Percentiles rank a stretch among this genome's conserved stretches.
Conservation (phyloP, 1,284 basidiomycete species). For the Ceratobasidium sp. region DNA sequence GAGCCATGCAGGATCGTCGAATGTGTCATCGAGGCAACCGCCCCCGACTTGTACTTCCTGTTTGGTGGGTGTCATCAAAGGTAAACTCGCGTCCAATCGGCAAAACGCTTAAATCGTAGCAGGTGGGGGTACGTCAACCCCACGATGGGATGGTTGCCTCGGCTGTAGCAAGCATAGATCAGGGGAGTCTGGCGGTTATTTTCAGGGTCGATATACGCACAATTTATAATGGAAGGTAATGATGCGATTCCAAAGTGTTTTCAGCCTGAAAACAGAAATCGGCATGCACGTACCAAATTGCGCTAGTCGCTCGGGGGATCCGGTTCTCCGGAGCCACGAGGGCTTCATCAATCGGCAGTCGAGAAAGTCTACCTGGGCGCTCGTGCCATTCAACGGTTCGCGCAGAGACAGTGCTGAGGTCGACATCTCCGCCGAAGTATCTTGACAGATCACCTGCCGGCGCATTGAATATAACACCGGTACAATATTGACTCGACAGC, state of each 20-base stretch:
- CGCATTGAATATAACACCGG: too few relatives aligned
- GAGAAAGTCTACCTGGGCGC: constrained; percentile 84
- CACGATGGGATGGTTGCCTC: background rate
- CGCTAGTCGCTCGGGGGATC: constrained; percentile 81
- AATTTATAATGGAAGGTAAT: background rate
- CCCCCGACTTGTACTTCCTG: constrained; percentile 92
- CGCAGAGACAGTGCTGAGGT: constrained; percentile 82
- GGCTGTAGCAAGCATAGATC: background rate
- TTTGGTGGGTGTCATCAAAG: constrained; percentile 49
- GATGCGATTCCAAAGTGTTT: background rate
- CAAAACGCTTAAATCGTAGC: constrained; percentile 5
- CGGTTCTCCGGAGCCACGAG: constrained; percentile 81
- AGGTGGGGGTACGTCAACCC: constrained; percentile 10
- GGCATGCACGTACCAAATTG: constrained; percentile 68
- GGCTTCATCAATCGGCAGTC: constrained; percentile 82
- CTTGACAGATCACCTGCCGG: constrained; percentile 86
- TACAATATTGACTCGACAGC: constrained; percentile 46
- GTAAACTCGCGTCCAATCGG: constrained; percentile 27
- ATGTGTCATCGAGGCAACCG: constrained; percentile 91
- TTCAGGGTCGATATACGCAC: constrained; percentile 10
- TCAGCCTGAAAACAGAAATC: background rate
- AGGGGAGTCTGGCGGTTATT: background rate
- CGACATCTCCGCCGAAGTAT: constrained; percentile 98
- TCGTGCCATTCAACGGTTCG: constrained; percentile 93
- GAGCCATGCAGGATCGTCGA: constrained; percentile 88